A percentile compares a stretch with the other conserved stretches of the same genome.
Conservation (phyloP, 495 filamentous ascomycete genomes). For the Hypoxylon cercidicola region DNA sequence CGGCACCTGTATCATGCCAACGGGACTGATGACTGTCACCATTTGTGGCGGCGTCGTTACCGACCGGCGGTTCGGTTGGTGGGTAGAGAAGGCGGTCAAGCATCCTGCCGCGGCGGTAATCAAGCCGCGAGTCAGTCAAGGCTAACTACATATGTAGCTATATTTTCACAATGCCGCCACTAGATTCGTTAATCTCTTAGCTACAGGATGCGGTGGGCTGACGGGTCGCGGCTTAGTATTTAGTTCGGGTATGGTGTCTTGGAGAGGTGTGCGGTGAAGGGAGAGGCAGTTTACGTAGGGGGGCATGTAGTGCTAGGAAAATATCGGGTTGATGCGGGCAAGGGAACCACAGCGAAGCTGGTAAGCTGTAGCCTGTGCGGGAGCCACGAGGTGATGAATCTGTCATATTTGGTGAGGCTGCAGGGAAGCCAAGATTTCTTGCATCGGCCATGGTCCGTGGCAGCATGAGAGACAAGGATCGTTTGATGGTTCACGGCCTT, state of each 20-base stretch:
- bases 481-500: conserved; percentile 18
- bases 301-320: conserved; percentile 21
- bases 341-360: conserved; percentile 28
- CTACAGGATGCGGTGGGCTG: background rate
- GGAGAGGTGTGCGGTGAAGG: conserved; percentile 36
- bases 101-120: background rate
- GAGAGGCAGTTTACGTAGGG: conserved; percentile 10
- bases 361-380: conserved; percentile 17
- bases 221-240: conserved; percentile 7
- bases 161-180: conserved; percentile 8
- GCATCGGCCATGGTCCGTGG: conserved; percentile 33
- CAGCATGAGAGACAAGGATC: conserved; percentile 27
- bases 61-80: conserved; percentile 14
- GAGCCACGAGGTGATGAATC: conserved; percentile 34
- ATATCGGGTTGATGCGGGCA: conserved; percentile 29
- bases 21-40: conserved; percentile 18
- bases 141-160: background rate
- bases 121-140: conserved; percentile 23
- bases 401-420: conserved; percentile 42
- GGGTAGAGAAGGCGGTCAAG: conserved; percentile 30
- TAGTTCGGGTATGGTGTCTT: conserved; percentile 26
- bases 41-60: conserved; percentile 13
- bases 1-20: conserved; percentile 21
- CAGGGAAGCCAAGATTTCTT: conserved; percentile 45
- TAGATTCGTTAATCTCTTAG: conserved; percentile 32